These are phyloP conservation scores for Ilyonectria destructans DNA, from an alignment of 2,329 filamentous ascomycete genomes.

Conservation along the genomic window DNA sequence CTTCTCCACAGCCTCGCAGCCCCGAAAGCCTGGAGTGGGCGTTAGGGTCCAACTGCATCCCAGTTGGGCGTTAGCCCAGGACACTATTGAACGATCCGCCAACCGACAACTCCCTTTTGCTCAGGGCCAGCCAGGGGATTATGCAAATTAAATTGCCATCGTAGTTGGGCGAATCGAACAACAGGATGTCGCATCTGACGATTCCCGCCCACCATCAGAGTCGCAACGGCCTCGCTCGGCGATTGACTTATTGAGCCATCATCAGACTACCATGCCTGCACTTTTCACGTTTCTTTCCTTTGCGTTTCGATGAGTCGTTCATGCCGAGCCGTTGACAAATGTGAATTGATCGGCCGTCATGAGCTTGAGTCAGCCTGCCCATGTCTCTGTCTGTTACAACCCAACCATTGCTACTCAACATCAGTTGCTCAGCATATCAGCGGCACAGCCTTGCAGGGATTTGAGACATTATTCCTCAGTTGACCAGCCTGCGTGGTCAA, in stretches of 20 bases:
- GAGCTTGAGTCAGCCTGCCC: not conserved
- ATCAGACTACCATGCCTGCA: not conserved
- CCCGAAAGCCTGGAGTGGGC: constrained; percentile 14
- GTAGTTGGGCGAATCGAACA: constrained; percentile 1
- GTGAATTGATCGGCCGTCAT: not conserved
- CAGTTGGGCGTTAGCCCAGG: constrained; percentile 37
- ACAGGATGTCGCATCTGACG: not conserved
- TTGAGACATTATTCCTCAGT: constrained; percentile 18
- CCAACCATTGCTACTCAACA: constrained; percentile 1
- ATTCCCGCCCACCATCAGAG: not conserved
- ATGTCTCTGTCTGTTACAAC: constrained; percentile 10
- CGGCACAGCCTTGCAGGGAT: constrained; percentile 2
- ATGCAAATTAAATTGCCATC: constrained; percentile 5
- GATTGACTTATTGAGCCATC: not conserved
- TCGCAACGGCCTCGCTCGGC: not conserved
- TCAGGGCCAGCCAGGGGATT: constrained; percentile 13
- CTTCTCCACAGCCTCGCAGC: constrained; percentile 1
- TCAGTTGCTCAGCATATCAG: constrained; percentile 4
- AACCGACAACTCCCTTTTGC: constrained; percentile 10
- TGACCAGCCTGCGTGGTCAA: constrained; percentile 16
- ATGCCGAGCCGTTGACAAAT: constrained; percentile 30
- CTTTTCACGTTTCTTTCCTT: not conserved
- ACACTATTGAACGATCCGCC: constrained; percentile 39
- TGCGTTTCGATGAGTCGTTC: not conserved
- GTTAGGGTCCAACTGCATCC: constrained; percentile 10